Evolutionary conservation across 2,329 filamentous ascomycete genomes (phyloP), one percentile per base, ranked within the genome.

Genomic region (Thelonectria blattea): DNA sequence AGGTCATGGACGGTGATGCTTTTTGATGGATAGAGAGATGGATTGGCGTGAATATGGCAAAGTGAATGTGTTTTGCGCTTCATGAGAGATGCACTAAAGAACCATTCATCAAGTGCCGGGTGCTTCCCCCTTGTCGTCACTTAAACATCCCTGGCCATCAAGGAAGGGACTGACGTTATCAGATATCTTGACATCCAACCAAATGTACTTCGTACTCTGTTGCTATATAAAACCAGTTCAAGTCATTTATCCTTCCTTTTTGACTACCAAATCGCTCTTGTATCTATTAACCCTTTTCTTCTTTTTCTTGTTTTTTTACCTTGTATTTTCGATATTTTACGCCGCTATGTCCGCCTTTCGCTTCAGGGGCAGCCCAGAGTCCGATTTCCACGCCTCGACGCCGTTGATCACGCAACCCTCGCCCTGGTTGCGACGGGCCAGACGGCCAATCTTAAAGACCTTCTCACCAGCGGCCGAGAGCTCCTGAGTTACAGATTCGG

Each of bases 391-490:
- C 2, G 71, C 68, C 15, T 76, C 75, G 5, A 78, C 64, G 24
- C 72, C 73, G 27, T 71, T 69, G 10, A 79, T 70, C 5, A 73
- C 63, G 58, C 76, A 78, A 30, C 73, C 76, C 49, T 71, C 68
- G 45, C 71, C 74, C 10, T 73, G 77, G 11, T 79, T 79, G 68
- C 88, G 84, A 64, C 82, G 76, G 42, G 89, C 83, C 64, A 99
- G 80, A 71, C 81, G 84, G 15, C 94, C 95, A 62, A 98, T 87
- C 24, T 79, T 83, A 73, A 85, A 92, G 3, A 96, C 92, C 60
- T 81, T 88, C 82, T 97, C 93, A 1, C 66, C 66, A 15, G 85
- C 82, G 24, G 79, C 81, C 70, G 87, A 81, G 20, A 97, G 79
- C 46, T 85, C 79, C 53, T 80, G 76, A 18, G 81, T 80, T 2